phyloP scores from a whole-genome alignment of 2,329 filamentous ascomycete genomes.

The Sporothrix brunneoviolacea region DNA sequence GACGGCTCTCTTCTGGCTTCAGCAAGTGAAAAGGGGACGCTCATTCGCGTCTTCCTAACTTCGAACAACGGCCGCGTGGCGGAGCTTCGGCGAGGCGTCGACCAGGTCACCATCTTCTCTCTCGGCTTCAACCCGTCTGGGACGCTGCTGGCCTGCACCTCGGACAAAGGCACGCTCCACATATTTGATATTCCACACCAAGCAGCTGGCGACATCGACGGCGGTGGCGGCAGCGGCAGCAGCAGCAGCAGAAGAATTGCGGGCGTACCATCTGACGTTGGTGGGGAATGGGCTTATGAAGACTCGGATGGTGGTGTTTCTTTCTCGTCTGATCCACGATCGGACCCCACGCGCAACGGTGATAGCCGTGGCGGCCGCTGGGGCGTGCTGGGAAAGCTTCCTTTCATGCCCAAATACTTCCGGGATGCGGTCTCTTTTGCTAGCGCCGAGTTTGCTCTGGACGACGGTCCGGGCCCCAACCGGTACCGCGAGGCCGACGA shows the following conservation, averaged over 20 bases:
- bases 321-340: conserved; percentile 5
- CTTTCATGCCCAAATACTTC: conserved; percentile 78
- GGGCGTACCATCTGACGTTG: conserved; percentile 7
- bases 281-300: conserved; percentile 18
- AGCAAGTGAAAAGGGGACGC: conserved; percentile 84
- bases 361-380: conserved; percentile 60
- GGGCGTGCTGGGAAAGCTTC: conserved; percentile 77
- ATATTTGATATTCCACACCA: conserved; percentile 76
- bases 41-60: conserved; percentile 80
- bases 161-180: conserved; percentile 93
- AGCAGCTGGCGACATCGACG: background rate
- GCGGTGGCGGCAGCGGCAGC: background rate
- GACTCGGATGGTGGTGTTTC: conserved; percentile 15
- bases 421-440: conserved; percentile 85
- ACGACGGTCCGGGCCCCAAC: conserved; percentile 44
- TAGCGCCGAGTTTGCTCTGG: conserved; percentile 72
- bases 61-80: conserved; percentile 71
- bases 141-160: conserved; percentile 78
- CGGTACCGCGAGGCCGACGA: conserved; percentile 30
- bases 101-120: conserved; percentile 80
- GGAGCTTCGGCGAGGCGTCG: conserved; percentile 82
- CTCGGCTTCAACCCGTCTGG: conserved; percentile 81
- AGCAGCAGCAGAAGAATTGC: background rate
- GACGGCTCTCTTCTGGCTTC: conserved; percentile 81
- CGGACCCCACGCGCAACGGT: conserved; percentile 16